Evolutionary conservation across 1,284 basidiomycete species (phyloP), one percentile per base, ranked within the genome.

Genomic region (Kwoniella shivajii): DNA sequence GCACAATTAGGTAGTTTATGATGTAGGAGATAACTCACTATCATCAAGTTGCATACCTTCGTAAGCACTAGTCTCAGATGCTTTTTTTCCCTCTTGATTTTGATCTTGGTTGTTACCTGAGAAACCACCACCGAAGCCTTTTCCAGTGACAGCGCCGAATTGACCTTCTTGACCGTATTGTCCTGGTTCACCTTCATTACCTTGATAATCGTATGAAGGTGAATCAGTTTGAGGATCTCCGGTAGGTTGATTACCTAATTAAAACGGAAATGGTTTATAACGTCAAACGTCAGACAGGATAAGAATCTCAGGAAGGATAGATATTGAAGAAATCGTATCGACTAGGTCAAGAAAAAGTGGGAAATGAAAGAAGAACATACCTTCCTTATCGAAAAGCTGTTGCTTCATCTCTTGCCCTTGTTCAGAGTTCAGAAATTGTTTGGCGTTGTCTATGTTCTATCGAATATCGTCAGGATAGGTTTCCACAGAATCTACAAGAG

Each of bases 391-490:
- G 49, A 56, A 60, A 27, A 66, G 50, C 57, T 67, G 60, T 44
- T 56, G 18, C 37, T 56, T 59, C 18, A 65, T 22, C 44, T 61
- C 59, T 56, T 72, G 43, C 33, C 69, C 67, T 43, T 69, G 43
- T 16, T 68, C 63, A 27, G 60, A 62, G 41, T 60, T 52, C 30
- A 69, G 50, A 59, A 61, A 72, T 16, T 63, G 52, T 54, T 68
- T 66, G 13, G 68, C 69, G 59, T 67, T 63, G 50, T 64, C 54
- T 47, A 66, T 57, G 29, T 55, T 48, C 67, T 67, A 27, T 26
- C 4, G 5, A 2, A 16, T 24, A 16, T 9, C 7, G 27, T 41
- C 49, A 51, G 49, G 34, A 42, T 49, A 18, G 39, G 49, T 20
- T 41, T n/a, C 27, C 26, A 7, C 24, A 4, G 29, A 30, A 18